Evolutionary conservation across 73 alveolate genomes (phyloP).

Genomic region (Paramecium bursaria): DNA sequence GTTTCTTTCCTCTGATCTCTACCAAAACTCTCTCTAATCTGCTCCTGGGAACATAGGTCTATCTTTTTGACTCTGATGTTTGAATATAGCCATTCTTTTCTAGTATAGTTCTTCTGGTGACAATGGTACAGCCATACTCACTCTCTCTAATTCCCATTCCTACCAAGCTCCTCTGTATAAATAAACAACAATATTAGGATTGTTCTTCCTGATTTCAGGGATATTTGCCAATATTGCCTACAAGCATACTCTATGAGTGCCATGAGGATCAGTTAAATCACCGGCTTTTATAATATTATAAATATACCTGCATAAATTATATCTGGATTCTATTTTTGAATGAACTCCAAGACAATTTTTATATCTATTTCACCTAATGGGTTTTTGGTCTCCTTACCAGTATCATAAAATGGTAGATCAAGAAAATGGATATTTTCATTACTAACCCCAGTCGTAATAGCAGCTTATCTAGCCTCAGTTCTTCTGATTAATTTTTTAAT

Average conservation of each 20-base stretch:
- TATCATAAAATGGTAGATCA: constrained; percentile 73
- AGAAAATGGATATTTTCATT: constrained; percentile 67
- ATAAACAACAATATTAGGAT: constrained; percentile 47
- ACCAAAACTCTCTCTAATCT: constrained; percentile 73
- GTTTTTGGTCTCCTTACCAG: constrained; percentile 69
- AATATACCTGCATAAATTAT: constrained; percentile 68
- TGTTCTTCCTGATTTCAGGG: constrained; percentile 47
- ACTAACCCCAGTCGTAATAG: constrained; percentile 65
- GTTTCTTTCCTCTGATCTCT: constrained; percentile 69
- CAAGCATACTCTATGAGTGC: constrained; percentile 75
- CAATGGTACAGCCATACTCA: constrained; percentile 74
- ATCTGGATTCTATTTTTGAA: constrained; percentile 61
- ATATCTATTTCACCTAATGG: constrained; percentile 71
- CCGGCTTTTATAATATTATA: too few relatives aligned
- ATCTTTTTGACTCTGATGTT: constrained; percentile 71
- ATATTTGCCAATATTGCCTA: constrained; percentile 66
- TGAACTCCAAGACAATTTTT: constrained; percentile 60
- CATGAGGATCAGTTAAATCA: constrained; percentile 78
- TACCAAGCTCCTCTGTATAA: constrained; percentile 78
- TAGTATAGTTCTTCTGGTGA: constrained; percentile 70
- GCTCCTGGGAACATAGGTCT: constrained; percentile 76
- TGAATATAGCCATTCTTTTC: constrained; percentile 70
- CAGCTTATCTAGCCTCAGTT: constrained; percentile 74
- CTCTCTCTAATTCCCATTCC: constrained; percentile 73
- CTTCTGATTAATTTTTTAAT: constrained; percentile 69